Conservation (phyloP, 306 rosid species). For the Castanea sativa region DNA sequence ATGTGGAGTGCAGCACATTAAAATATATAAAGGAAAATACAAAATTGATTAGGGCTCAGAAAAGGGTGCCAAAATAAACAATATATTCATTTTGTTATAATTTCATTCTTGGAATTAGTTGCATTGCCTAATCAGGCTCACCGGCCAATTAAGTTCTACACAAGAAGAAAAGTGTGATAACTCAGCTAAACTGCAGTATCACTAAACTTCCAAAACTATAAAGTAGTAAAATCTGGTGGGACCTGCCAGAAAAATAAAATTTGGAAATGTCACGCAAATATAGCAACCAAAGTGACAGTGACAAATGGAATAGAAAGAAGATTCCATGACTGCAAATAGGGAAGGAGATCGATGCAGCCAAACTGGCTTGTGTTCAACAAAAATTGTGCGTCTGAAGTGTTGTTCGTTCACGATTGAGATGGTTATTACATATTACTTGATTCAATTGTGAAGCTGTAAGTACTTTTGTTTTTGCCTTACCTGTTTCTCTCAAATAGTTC, state of each 20-base stretch:
- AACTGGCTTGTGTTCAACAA: not conserved
- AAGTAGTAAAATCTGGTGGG: too few species aligned
- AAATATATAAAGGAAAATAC: not conserved
- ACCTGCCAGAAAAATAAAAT: too few species aligned
- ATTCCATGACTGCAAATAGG: not conserved
- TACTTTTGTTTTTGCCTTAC: too few species aligned
- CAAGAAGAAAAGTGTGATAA: not conserved
- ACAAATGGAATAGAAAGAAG: not conserved
- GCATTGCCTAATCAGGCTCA: too few species aligned
- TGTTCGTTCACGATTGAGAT: too few species aligned
- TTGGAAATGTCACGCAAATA: not conserved
- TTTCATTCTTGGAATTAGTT: too few species aligned
- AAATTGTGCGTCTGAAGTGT: not conserved
- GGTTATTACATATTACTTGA: too few species aligned
- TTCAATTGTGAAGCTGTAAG: too few species aligned
- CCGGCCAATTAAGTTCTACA: not conserved
- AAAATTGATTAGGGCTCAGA: not conserved
- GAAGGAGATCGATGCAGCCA: not conserved
- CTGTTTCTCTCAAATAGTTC: too few species aligned
- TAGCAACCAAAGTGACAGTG: not conserved
- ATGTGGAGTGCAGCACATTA: not conserved
- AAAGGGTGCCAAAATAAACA: not conserved
- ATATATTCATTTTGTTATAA: too few species aligned
- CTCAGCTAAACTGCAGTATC: not conserved
- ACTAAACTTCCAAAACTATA: not conserved